Percentiles rank a stretch among this genome's conserved stretches.
phyloP scores from a whole-genome alignment of 352 stramenopile genomes.

The Pythium pyrilobum region DNA sequence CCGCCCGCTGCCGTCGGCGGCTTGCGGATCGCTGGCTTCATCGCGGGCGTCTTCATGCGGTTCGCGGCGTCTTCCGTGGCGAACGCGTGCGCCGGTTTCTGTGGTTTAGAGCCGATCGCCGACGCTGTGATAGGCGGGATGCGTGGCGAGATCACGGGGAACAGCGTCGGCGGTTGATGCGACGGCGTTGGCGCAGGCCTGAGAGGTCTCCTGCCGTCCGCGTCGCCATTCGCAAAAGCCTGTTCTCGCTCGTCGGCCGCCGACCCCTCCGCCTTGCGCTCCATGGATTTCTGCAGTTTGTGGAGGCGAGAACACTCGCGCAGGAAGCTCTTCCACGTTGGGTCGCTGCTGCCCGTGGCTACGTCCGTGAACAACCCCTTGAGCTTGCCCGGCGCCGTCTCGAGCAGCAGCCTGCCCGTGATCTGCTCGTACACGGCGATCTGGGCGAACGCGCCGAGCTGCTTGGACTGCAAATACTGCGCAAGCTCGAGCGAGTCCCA shows the following conservation, averaged over 20 bases:
- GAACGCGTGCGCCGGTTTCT: neutral
- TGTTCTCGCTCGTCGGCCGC: neutral
- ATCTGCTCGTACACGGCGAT: conserved; percentile 57
- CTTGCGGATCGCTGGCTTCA: neutral
- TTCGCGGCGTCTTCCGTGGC: neutral
- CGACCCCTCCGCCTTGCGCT: no score
- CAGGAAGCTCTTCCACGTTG: conserved; percentile 48
- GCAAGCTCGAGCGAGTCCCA: conserved; percentile 62
- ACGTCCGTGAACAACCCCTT: conserved; percentile 34
- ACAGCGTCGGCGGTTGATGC: neutral
- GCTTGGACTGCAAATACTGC: conserved; percentile 42
- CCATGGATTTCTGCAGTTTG: conserved; percentile 29
- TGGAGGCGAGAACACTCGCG: conserved; percentile 32
- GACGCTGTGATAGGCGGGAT: conserved; percentile 4
- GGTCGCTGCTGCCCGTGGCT: conserved; percentile 23
- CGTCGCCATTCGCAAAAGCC: no score
- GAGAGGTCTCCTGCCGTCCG: no score
- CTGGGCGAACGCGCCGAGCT: conserved; percentile 44
- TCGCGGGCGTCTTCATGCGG: conserved; percentile 2
- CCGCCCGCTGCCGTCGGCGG: conserved; percentile 13
- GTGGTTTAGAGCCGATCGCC: neutral
- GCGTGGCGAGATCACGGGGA: conserved; percentile 27
- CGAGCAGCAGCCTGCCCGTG: conserved; percentile 47
- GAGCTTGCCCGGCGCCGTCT: conserved; percentile 36
- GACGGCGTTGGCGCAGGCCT: conserved; percentile 1